Evolutionary conservation across 2,329 filamentous ascomycete genomes (phyloP), one percentile per base, ranked within the genome.

Genomic region (Alternaria burnsii): DNA sequence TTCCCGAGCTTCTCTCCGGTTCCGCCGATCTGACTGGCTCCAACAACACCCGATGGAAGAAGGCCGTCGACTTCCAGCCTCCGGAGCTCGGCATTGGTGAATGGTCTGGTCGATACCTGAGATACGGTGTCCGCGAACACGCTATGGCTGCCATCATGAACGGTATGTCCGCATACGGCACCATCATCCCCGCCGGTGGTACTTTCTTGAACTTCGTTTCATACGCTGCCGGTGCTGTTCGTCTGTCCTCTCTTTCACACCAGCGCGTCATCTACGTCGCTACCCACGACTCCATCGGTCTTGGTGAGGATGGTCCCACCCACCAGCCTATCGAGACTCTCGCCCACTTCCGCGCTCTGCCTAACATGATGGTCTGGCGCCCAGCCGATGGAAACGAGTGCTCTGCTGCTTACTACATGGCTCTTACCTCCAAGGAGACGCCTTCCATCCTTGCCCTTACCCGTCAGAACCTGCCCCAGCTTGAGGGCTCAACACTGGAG

Each of bases 131-230:
- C 74, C 91, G 93, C 81, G 93, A 96, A 86, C 93, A 97, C 82
- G 91, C 83, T 72, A 96, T 96, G 93, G 92, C 91, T 77, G 91
- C 91, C 76, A 92, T 96, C 82, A 91, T 96, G 85, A 97, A 97
- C 86, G 95, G 95, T 84, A 86, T 99, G 62, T 89, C 93, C 68
- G 95, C 94, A 66, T 99, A 98, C 82, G 95, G 95, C 74, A 97
- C 93, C 76, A 86, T 97, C 78, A 90, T 99, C 78, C 95, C 95
- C 72, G 97, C 94, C 72, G 89, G 89, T 70, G 95, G 95, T 83
- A 98, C 95, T 76, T 99, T 99, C 90, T 87, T 99, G 73, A 99
- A 98, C 91, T 99, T 99, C 82, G 93, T 98, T 72, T 98, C 94
- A 26, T 99, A 99, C 81, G 94, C 92, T 71, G 93, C 95, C 69